These are phyloP conservation scores for Fistulifera pelliculosa DNA, from an alignment of 108 stramenopile genomes.

Conservation along the genomic window DNA sequence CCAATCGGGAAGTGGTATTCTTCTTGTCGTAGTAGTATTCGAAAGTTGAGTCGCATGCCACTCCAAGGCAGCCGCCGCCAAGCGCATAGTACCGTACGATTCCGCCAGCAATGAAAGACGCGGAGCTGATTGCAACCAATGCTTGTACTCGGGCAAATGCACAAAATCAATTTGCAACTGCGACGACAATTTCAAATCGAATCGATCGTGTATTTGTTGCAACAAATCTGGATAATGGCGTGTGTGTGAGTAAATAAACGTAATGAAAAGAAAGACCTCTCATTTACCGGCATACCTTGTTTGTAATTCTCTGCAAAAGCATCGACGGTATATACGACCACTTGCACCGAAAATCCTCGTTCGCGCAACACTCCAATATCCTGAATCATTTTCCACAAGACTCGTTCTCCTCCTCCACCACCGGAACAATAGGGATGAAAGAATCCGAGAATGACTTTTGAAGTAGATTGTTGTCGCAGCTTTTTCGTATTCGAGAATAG, in stretches of 20 bases:
- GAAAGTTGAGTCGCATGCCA: background rate
- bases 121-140: conserved; percentile 13
- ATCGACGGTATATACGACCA: conserved; percentile 88
- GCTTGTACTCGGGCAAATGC: conserved; percentile 32
- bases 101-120: conserved; percentile 84
- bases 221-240: no score
- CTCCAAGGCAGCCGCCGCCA: conserved; percentile 60
- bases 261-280: conserved; percentile 1
- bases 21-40: no score
- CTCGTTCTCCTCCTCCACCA: conserved; percentile 98
- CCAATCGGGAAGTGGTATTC: conserved; percentile 50
- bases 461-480: no score
- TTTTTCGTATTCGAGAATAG: no score
- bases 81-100: conserved; percentile 70
- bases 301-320: conserved; percentile 26
- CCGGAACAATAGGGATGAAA: conserved; percentile 81
- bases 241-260: no score
- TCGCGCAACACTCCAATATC: conserved; percentile 45
- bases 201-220: conserved; percentile 30
- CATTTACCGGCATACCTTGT: no score
- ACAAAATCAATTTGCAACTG: conserved; percentile 44
- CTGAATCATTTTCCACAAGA: conserved; percentile 90
- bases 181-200: conserved; percentile 22
- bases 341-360: conserved; percentile 18
- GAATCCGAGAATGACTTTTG: conserved; percentile 33